Evolutionary conservation across 108 stramenopile species (phyloP).

Genomic region (Aureococcus anophagefferens): DNA sequence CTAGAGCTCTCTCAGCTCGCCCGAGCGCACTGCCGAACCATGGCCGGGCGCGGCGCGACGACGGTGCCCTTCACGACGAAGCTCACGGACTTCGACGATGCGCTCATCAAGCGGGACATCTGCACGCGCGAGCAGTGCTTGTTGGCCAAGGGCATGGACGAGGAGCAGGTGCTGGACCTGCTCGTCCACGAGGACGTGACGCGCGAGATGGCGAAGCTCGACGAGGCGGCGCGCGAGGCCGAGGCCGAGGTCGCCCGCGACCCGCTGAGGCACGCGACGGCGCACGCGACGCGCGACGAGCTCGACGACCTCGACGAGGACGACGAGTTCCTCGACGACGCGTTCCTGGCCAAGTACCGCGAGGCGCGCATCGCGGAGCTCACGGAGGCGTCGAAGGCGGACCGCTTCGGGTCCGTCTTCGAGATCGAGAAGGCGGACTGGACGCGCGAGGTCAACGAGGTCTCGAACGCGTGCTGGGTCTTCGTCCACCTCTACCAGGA

Average conservation of each 20-base stretch:
- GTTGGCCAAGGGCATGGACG: conserved; percentile 50
- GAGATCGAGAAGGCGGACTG: conserved; percentile 57
- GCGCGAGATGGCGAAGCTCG: no score
- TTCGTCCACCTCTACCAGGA: conserved; percentile 44
- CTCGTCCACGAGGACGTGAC: background rate
- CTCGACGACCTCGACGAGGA: conserved; percentile 23
- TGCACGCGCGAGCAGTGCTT: conserved; percentile 58
- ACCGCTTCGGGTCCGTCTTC: conserved; percentile 32
- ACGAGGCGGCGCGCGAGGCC: background rate
- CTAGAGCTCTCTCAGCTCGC: no score
- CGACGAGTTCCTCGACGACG: conserved; percentile 36
- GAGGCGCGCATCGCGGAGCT: conserved; percentile 38
- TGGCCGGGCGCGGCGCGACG: background rate
- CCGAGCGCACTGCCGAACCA: background rate
- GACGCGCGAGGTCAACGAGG: conserved; percentile 60
- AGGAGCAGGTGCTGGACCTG: background rate
- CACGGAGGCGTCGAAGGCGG: background rate
- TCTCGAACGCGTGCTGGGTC: conserved; percentile 52
- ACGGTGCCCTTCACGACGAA: conserved; percentile 23
- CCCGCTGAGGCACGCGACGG: conserved; percentile 12
- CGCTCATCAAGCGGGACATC: conserved; percentile 51
- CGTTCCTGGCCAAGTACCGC: conserved; percentile 50
- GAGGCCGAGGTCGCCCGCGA: background rate
- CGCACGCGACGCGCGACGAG: background rate
- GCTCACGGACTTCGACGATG: conserved; percentile 74